A percentile compares a stretch with the other conserved stretches of the same genome.
Evolutionary conservation across 2,329 filamentous ascomycete species (phyloP).

Genomic region (Harringtonia lauricola): DNA sequence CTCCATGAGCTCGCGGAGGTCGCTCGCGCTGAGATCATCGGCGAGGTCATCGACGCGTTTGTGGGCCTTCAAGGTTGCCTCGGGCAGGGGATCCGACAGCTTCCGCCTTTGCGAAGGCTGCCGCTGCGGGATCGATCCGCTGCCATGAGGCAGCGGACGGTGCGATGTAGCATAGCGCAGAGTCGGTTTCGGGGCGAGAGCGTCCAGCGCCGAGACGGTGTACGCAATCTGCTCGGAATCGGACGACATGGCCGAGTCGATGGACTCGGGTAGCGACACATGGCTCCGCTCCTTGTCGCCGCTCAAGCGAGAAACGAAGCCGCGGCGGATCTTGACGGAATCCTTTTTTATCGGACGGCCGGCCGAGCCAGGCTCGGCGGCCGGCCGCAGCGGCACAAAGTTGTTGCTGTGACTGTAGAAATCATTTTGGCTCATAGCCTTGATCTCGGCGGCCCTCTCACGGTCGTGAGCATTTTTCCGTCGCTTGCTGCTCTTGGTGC

Average conservation of each 20-base stretch:
- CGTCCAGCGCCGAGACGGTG: conserved; percentile 67
- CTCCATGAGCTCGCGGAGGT: conserved; percentile 81
- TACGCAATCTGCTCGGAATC: conserved; percentile 66
- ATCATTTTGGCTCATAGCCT: conserved; percentile 56
- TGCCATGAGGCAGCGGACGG: conserved; percentile 38
- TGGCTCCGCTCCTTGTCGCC: conserved; percentile 49
- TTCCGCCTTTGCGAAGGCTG: conserved; percentile 40
- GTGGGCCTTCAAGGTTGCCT: conserved; percentile 48
- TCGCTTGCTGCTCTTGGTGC: conserved; percentile 71
- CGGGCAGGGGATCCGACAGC: conserved; percentile 42
- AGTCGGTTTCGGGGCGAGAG: conserved; percentile 77
- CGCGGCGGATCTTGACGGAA: conserved; percentile 50
- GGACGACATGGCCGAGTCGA: conserved; percentile 66
- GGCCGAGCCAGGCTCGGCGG: conserved; percentile 46
- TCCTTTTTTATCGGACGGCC: conserved; percentile 51
- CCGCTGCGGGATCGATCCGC: conserved; percentile 32
- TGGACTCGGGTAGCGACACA: conserved; percentile 66
- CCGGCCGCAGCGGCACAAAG: conserved; percentile 52
- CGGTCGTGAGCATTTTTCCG: conserved; percentile 59
- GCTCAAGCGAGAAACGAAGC: conserved; percentile 22
- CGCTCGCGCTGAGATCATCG: conserved; percentile 74
- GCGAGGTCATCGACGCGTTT: conserved; percentile 62
- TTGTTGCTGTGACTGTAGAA: conserved; percentile 20
- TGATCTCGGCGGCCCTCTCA: conserved; percentile 77
- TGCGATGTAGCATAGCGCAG: conserved; percentile 62